These are phyloP conservation scores for Omphalotus guepiniiformis DNA, from an alignment of 768 basidiomycete species.

Conservation along the genomic window DNA sequence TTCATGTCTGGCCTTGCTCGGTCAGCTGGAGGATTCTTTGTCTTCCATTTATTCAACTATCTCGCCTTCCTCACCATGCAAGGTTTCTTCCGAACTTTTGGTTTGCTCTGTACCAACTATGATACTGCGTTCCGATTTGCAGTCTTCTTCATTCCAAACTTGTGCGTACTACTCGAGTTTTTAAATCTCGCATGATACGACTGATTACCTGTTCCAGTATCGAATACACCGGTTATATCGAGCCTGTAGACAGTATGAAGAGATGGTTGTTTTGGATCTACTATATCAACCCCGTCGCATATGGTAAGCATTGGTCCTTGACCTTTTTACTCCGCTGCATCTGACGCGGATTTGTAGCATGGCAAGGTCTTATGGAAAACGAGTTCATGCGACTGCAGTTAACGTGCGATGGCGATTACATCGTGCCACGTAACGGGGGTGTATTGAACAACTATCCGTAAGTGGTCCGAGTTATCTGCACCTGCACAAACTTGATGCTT, in stretches of 20 bases:
- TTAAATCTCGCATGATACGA: slow-evolving; percentile 2
- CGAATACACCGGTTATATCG: slow-evolving; percentile 66
- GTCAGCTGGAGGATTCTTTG: slow-evolving; percentile 41
- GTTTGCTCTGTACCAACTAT: slow-evolving; percentile 44
- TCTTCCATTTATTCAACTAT: slow-evolving; percentile 65
- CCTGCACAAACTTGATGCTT: no score
- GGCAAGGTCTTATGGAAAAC: slow-evolving; percentile 79
- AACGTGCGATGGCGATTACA: slow-evolving; percentile 58
- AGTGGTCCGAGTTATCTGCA: no score
- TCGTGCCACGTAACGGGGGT: slow-evolving; percentile 62
- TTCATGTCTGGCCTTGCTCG: slow-evolving; percentile 56
- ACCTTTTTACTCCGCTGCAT: not conserved
- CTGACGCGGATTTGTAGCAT: slow-evolving; percentile 52
- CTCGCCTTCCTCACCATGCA: slow-evolving; percentile 71
- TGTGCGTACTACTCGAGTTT: slow-evolving; percentile 34
- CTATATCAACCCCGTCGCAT: slow-evolving; percentile 76
- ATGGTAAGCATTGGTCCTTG: slow-evolving; percentile 37
- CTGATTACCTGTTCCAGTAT: slow-evolving; percentile 31
- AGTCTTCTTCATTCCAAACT: slow-evolving; percentile 71
- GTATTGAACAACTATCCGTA: slow-evolving; percentile 60
- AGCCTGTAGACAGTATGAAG: slow-evolving; percentile 68
- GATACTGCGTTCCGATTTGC: slow-evolving; percentile 46
- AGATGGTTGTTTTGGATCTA: slow-evolving; percentile 86
- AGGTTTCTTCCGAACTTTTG: slow-evolving; percentile 79
- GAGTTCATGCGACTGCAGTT: slow-evolving; percentile 75